Percentiles rank a stretch among this genome's conserved stretches.
These are phyloP conservation scores for Candida insectorum DNA, from an alignment of 805 yeast genomes.

Conservation along the genomic window DNA sequence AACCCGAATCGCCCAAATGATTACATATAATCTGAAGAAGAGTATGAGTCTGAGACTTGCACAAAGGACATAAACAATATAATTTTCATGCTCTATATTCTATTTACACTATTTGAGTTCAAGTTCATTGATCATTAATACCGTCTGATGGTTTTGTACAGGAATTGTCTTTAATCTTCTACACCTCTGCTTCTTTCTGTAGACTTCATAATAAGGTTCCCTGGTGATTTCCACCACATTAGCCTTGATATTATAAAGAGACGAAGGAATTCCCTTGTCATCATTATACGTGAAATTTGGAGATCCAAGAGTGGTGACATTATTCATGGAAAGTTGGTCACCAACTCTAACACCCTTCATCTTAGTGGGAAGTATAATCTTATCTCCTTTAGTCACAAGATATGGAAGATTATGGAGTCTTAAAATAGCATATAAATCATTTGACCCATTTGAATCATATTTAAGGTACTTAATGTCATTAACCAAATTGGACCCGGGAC, in stretches of 20 bases:
- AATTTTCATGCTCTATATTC: too few species aligned
- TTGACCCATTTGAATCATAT: constrained; percentile 50
- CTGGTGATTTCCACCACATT: constrained; percentile 84
- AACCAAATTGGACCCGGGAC: too few species aligned
- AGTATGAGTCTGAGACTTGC: background rate
- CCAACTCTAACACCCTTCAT: constrained; percentile 79
- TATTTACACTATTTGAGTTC: constrained; percentile 34
- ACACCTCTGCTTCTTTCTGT: constrained; percentile 67
- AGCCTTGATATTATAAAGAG: constrained; percentile 61
- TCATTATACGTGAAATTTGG: constrained; percentile 58
- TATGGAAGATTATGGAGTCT: constrained; percentile 81
- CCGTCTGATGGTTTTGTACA: constrained; percentile 76
- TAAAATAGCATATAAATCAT: constrained; percentile 73
- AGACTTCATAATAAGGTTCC: constrained; percentile 59
- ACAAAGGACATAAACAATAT: too few species aligned
- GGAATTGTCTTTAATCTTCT: constrained; percentile 72
- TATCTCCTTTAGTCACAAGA: constrained; percentile 89
- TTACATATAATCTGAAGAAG: constrained; percentile 31
- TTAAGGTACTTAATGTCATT: constrained; percentile 37
- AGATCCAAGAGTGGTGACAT: constrained; percentile 81
- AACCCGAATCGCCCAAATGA: constrained; percentile 55
- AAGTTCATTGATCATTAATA: constrained; percentile 72
- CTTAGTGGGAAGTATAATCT: constrained; percentile 72
- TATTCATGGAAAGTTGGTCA: constrained; percentile 68
- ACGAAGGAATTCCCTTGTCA: constrained; percentile 20